Conservation (phyloP, 129 eudicot species). For the Mikania micrantha region DNA sequence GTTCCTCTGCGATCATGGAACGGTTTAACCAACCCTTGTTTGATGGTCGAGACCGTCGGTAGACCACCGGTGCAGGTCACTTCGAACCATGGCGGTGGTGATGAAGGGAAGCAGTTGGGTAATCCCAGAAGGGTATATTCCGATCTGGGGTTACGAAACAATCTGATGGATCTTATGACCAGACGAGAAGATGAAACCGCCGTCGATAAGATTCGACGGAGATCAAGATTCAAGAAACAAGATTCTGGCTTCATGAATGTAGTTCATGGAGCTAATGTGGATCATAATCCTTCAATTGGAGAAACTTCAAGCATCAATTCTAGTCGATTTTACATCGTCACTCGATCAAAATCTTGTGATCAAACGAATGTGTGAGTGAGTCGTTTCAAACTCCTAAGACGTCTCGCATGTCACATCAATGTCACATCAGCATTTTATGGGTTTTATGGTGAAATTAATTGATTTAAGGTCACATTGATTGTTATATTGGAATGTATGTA, state of each 20-base stretch:
- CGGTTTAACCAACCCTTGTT: slow-evolving; percentile 65
- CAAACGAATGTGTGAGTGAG: slow-evolving; percentile 15
- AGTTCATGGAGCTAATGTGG: too few species aligned
- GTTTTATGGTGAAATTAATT: too few species aligned
- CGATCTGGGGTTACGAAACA: slow-evolving; percentile 70
- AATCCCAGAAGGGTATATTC: slow-evolving; percentile 68
- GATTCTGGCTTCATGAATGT: too few species aligned
- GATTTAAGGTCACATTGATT: slow-evolving; percentile 17
- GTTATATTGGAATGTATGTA: slow-evolving; percentile 18
- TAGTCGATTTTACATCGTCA: slow-evolving; percentile 17
- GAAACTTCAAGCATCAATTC: slow-evolving; percentile 20
- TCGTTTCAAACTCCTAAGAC: too few species aligned
- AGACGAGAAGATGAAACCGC: slow-evolving; percentile 17
- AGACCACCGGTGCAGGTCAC: slow-evolving; percentile 35
- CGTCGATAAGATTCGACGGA: slow-evolving; percentile 10
- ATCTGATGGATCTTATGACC: slow-evolving; percentile 77
- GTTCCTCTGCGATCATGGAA: slow-evolving; percentile 71
- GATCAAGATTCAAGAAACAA: slow-evolving; percentile 21
- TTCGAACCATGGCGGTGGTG: slow-evolving; percentile 19
- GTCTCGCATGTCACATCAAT: too few species aligned
- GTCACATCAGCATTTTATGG: too few species aligned
- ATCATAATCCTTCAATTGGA: slow-evolving; percentile 32
- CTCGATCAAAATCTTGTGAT: slow-evolving; percentile 21
- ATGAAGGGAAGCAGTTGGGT: slow-evolving; percentile 30
- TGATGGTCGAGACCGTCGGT: slow-evolving; percentile 80